Percentiles rank a stretch among this genome's conserved stretches.
Conservation (phyloP, 192 early-diverging fungal species). For the Backusella morwellensis region DNA sequence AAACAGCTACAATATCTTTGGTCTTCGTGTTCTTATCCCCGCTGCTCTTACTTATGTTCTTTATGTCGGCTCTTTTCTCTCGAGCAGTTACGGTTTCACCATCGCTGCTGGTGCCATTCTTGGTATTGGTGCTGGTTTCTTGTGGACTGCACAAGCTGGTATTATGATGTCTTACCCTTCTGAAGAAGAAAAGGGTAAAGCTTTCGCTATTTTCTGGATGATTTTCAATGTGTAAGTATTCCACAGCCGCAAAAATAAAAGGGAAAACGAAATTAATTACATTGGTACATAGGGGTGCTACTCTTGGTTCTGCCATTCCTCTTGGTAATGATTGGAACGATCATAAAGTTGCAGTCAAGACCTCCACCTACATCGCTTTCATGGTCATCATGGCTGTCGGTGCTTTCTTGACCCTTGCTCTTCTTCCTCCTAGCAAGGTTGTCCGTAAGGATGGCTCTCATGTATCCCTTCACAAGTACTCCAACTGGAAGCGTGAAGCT, state of each 20-base stretch:
- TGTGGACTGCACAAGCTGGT: constrained; percentile 76
- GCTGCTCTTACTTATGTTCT: constrained; percentile 72
- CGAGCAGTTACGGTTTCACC: constrained; percentile 54
- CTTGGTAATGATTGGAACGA: constrained; percentile 69
- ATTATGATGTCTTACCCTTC: constrained; percentile 87
- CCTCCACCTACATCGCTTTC: constrained; percentile 76
- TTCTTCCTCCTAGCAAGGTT: constrained; percentile 58
- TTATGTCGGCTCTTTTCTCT: constrained; percentile 78
- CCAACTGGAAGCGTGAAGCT: constrained; percentile 58
- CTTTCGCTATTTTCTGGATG: constrained; percentile 85
- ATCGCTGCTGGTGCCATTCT: constrained; percentile 77
- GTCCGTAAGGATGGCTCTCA: constrained; percentile 66
- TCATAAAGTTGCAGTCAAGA: constrained; percentile 44
- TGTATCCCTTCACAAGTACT: constrained; percentile 67
- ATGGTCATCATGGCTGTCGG: constrained; percentile 67
- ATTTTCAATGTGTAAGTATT: constrained; percentile 65
- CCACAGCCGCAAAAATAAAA: background rate
- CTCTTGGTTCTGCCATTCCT: constrained; percentile 74
- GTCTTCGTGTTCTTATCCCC: constrained; percentile 65
- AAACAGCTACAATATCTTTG: constrained; percentile 67
- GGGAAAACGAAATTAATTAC: background rate
- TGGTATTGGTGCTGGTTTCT: constrained; percentile 79
- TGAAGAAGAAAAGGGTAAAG: constrained; percentile 79
- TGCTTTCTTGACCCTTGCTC: constrained; percentile 51
- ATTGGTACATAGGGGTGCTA: constrained; percentile 58